Percentiles rank a stretch among this genome's conserved stretches.
Conservation (phyloP, 2,329 filamentous ascomycete genomes). For the Aureobasidium vineae region DNA sequence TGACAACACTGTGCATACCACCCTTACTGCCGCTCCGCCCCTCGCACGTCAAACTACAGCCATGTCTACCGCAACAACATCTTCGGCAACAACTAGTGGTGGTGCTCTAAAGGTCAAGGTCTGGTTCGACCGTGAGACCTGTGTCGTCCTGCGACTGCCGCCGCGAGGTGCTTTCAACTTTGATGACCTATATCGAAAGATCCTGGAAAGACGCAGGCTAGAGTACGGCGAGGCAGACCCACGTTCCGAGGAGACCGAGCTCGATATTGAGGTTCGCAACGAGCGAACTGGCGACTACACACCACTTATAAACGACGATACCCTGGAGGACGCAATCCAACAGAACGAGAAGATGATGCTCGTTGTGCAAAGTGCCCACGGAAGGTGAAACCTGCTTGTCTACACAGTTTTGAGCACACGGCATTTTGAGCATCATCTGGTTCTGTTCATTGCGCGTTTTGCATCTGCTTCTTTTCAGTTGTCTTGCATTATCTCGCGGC, state of each 20-base stretch:
- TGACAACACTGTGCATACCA: slow-evolving; percentile 27
- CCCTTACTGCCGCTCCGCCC: slow-evolving; percentile 26
- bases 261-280: slow-evolving; percentile 17
- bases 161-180: slow-evolving; percentile 66
- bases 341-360: slow-evolving; percentile 23
- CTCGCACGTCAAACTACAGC: slow-evolving; percentile 28
- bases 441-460: background rate
- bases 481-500: background rate
- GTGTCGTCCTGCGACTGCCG: slow-evolving; percentile 87
- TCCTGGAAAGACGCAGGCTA: slow-evolving; percentile 79
- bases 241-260: slow-evolving; percentile 11
- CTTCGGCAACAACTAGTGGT: slow-evolving; percentile 38
- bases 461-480: background rate
- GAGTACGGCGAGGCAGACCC: slow-evolving; percentile 37
- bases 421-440: background rate
- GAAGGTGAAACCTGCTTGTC: background rate
- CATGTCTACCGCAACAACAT: slow-evolving; percentile 28
- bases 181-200: slow-evolving; percentile 75
- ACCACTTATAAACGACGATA: slow-evolving; percentile 6
- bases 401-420: background rate
- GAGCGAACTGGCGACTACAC: slow-evolving; percentile 20
- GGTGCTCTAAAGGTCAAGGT: slow-evolving; percentile 81
- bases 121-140: slow-evolving; percentile 79
- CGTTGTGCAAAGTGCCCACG: slow-evolving; percentile 18
- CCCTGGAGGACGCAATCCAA: slow-evolving; percentile 17